Conservation (phyloP, 179 eudicot species). For the Silene vulgaris region DNA sequence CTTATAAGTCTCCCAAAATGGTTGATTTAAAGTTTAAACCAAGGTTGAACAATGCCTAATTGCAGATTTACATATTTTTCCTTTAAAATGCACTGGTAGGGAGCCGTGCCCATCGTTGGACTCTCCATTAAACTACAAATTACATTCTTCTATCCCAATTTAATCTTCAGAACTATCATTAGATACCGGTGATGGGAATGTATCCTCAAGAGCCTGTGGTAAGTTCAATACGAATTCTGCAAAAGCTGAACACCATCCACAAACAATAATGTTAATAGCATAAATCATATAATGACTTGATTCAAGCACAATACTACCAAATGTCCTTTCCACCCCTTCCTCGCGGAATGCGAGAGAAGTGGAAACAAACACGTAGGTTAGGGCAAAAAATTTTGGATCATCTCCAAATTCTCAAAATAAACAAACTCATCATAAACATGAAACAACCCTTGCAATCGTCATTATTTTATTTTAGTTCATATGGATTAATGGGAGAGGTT, state of each 20-base stretch:
- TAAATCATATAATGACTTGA: neutral
- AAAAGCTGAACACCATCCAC: conserved; percentile 50
- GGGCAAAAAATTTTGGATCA: too few species aligned
- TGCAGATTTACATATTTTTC: neutral
- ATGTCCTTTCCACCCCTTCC: too few species aligned
- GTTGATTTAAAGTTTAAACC: neutral
- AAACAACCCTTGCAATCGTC: too few species aligned
- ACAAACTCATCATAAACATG: too few species aligned
- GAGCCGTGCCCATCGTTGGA: neutral
- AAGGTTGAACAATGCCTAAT: neutral
- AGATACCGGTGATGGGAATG: conserved; percentile 21
- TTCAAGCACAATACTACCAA: too few species aligned
- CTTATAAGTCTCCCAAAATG: neutral
- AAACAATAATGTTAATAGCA: conserved; percentile 7
- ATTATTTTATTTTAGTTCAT: too few species aligned
- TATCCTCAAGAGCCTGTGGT: conserved; percentile 50
- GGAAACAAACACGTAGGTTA: neutral
- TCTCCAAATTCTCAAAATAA: too few species aligned
- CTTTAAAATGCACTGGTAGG: neutral
- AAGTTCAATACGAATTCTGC: conserved; percentile 92
- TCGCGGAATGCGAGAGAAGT: neutral
- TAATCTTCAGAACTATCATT: neutral
- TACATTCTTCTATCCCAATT: neutral
- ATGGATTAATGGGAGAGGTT: too few species aligned
- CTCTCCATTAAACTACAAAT: neutral